These are phyloP conservation scores for Tetradesmus lagerheimii DNA, from an alignment of 139 green algal species.

Conservation along the genomic window DNA sequence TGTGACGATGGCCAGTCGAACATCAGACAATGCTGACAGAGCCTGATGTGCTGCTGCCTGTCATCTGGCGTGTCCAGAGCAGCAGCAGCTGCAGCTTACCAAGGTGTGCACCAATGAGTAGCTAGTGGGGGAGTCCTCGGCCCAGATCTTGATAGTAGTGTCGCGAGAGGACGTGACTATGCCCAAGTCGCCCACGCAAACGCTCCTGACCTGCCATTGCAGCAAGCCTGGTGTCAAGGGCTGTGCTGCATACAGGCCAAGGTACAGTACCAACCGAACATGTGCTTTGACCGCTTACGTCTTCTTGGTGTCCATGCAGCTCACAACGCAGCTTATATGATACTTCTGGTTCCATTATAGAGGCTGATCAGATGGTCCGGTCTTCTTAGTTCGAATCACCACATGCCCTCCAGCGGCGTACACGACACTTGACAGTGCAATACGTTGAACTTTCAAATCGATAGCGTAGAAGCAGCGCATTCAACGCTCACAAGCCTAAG, in stretches of 20 bases:
- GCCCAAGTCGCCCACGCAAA: slow-evolving; percentile 60
- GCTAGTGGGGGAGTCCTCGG: slow-evolving; percentile 37
- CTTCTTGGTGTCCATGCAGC: slow-evolving; percentile 74
- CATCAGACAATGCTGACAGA: neutral
- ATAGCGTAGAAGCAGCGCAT: neutral
- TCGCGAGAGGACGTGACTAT: slow-evolving; percentile 81
- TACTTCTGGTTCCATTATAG: neutral
- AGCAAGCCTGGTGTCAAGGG: neutral
- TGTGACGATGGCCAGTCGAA: neutral
- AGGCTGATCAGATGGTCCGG: neutral
- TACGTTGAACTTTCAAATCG: neutral
- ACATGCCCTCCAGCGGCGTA: neutral
- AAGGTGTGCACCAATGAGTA: slow-evolving; percentile 50
- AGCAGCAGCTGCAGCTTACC: slow-evolving; percentile 31
- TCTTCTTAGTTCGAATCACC: neutral
- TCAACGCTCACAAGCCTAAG: neutral
- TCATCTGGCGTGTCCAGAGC: no score
- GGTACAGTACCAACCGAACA: neutral
- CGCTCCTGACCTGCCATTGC: slow-evolving; percentile 66
- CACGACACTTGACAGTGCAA: neutral
- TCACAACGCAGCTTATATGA: slow-evolving; percentile 63
- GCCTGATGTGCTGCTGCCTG: neutral
- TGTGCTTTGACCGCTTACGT: slow-evolving; percentile 55
- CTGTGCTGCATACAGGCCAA: neutral
- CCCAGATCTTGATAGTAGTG: slow-evolving; percentile 81